Evolutionary conservation across 2,329 filamentous ascomycete genomes (phyloP).

Genomic region (Shiraia sp.): DNA sequence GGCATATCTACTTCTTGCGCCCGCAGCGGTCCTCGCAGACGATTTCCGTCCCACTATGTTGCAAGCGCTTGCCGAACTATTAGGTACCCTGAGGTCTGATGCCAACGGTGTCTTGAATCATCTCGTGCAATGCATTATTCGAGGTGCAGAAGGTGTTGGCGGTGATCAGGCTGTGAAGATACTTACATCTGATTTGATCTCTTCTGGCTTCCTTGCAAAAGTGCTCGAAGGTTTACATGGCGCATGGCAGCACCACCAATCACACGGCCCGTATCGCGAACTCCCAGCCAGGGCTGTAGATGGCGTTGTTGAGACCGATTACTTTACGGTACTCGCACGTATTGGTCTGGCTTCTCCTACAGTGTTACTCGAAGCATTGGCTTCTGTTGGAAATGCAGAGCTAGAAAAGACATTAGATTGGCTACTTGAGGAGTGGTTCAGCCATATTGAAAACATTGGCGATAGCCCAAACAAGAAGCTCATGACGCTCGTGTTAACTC

Average conservation of each 20-base stretch:
- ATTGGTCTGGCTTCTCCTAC: constrained; percentile 73
- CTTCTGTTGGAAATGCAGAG: constrained; percentile 32
- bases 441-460: constrained; percentile 68
- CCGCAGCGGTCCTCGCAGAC: constrained; percentile 51
- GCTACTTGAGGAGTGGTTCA: constrained; percentile 66
- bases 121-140: constrained; percentile 52
- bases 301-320: constrained; percentile 79
- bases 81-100: constrained; percentile 53
- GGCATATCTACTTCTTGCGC: constrained; percentile 54
- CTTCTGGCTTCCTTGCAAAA: constrained; percentile 61
- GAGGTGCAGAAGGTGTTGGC: constrained; percentile 57
- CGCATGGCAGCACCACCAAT: constrained; percentile 65
- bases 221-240: constrained; percentile 51
- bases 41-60: constrained; percentile 47
- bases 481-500: constrained; percentile 72
- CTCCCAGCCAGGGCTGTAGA: constrained; percentile 70
- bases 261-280: constrained; percentile 71
- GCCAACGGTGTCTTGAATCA: constrained; percentile 53
- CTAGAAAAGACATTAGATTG: constrained; percentile 47
- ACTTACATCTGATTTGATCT: constrained; percentile 59
- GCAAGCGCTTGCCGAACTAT: constrained; percentile 45
- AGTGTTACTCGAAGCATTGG: constrained; percentile 64
- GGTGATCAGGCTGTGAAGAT: constrained; percentile 56
- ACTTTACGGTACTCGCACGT: constrained; percentile 80
- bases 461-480: constrained; percentile 70